Base-by-base conservation (phyloP, 345 rosid genomes). In the Populus ilicifolia region DNA sequence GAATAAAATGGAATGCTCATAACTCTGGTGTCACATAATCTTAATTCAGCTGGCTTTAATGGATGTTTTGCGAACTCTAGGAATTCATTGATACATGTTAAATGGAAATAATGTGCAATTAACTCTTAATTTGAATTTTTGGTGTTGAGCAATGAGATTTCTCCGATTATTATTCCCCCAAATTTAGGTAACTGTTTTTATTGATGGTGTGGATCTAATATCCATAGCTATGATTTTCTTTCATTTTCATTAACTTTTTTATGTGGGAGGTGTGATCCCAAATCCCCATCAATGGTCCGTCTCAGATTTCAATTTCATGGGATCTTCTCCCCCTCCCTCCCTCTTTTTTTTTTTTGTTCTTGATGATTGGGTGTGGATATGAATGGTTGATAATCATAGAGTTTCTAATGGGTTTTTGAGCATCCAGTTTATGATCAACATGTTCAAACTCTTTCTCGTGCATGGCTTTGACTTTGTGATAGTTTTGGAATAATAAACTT, bases 121-220 rank as follows among this genome's bases (percentile, higher is more conserved):
- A 23, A 50, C 16, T 36, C 59, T 20, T 39, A 54, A 29, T 76
- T 16, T 29, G 35, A 36, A 52, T 29, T 17, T 74, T n/a, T 64
- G 77, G 18, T 30, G 29, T 75, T 65, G 71, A 66, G 77, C 64
- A 52, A 46, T 59, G 27, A n/a, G 25, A 50, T 36, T 67, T 75
- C 25, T 17, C n/a, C 10, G n/a, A 39, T 62, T 73, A 10, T 39
- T 61, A 21, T 25, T 3, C 30, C 30, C 17, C 18, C 27, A 35
- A 43, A 6, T 54, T 5, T 69, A 54, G 69, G 11, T 35, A 16
- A 54, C 3, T 48, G 25, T 27, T 67, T 67, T 43, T 75, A 75
- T 17, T 5, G 23, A 18, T 74, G 62, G 29, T 13, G 21, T 25
- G 23, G 44, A 23, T 18, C 17, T 59, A 61, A 14, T 30, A 43